phyloP scores from a whole-genome alignment of 257 asterid genomes.

The Solanum commersonii region DNA sequence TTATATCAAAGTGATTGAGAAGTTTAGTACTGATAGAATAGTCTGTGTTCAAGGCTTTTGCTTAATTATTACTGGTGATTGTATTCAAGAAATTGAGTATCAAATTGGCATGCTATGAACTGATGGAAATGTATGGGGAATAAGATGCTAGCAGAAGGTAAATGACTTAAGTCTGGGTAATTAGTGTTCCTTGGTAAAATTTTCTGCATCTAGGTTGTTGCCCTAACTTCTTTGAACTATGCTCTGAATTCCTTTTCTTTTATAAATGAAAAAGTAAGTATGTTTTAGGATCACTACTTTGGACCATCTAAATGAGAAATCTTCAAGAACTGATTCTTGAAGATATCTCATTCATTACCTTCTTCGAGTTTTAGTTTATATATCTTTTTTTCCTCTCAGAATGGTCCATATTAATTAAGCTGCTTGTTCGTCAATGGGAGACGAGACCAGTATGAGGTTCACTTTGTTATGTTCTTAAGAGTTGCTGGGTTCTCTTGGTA shows the following conservation, averaged over 20 bases:
- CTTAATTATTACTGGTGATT: neutral
- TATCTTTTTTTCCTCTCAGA: neutral
- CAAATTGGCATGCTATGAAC: neutral
- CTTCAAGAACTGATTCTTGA: neutral
- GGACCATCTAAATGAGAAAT: neutral
- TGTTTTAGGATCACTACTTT: neutral
- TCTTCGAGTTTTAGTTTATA: neutral
- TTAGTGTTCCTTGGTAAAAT: neutral
- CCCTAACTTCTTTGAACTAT: neutral
- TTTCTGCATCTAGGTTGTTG: neutral
- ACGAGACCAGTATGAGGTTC: neutral
- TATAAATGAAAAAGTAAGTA: neutral
- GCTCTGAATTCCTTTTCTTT: neutral
- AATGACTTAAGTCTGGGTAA: neutral
- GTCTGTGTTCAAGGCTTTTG: neutral
- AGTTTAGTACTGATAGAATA: neutral
- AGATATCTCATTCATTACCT: neutral
- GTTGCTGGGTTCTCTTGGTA: neutral
- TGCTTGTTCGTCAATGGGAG: neutral
- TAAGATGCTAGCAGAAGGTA: neutral
- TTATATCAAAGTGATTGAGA: neutral
- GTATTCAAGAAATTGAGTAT: neutral
- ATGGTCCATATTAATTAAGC: neutral
- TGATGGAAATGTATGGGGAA: neutral
- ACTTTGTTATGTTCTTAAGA: neutral